phyloP scores from a whole-genome alignment of 164 flowering plant species.

The Taxillus chinensis region DNA sequence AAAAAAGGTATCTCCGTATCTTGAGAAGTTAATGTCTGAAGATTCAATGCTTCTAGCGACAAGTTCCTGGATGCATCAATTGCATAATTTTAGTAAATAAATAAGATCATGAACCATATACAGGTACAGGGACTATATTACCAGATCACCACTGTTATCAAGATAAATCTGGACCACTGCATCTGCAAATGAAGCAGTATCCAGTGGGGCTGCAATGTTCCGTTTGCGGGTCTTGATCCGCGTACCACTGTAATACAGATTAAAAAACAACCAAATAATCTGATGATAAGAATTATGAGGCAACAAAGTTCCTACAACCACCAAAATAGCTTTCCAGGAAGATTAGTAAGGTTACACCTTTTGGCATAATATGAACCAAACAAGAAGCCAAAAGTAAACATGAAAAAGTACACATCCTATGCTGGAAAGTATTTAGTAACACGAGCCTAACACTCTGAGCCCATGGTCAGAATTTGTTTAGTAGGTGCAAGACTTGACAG shows the following conservation, averaged over 20 bases:
- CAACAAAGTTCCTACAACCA: no score
- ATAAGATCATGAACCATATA: background rate
- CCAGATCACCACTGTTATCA: constrained; percentile 99
- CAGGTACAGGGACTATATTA: constrained; percentile 13
- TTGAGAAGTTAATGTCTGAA: constrained; percentile 81
- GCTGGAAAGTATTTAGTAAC: no score
- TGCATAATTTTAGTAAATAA: background rate
- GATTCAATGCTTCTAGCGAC: constrained; percentile 77
- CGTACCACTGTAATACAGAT: constrained; percentile 63
- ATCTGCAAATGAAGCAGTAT: constrained; percentile 98
- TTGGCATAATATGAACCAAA: no score
- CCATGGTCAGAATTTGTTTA: no score
- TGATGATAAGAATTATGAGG: background rate
- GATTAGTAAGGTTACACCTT: no score
- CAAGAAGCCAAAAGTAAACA: no score
- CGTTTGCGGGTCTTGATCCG: constrained; percentile 99
- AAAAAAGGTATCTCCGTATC: constrained; percentile 98
- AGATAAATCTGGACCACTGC: constrained; percentile 99
- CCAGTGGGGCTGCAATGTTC: constrained; percentile 98
- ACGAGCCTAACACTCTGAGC: no score
- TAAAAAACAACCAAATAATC: background rate
- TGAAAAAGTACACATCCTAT: no score
- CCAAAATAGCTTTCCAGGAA: no score
- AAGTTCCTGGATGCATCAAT: constrained; percentile 57
- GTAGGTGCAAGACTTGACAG: no score